Conservation (phyloP, 116 monocot genomes). For the Iris pallida region DNA sequence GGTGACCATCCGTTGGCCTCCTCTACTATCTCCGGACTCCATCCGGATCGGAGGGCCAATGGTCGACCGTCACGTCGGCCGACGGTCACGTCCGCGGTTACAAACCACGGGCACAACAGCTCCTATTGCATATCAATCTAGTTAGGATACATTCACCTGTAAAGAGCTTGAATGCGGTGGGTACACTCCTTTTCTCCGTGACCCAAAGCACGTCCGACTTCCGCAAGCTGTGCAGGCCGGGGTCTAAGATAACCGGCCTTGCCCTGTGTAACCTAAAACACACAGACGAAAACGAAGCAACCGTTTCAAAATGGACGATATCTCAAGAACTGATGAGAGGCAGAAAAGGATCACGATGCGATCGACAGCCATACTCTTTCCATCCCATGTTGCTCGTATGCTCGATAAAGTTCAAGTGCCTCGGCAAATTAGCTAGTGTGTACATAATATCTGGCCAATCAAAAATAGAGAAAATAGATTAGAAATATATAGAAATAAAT, state of each 20-base stretch:
- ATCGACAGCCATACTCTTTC: constrained; percentile 55
- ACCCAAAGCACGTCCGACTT: constrained; percentile 49
- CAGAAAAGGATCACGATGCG: no score
- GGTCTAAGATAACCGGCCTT: constrained; percentile 46
- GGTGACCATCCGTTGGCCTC: no score
- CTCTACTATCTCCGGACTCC: no score
- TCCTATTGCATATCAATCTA: no score
- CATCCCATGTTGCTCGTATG: constrained; percentile 66
- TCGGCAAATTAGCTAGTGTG: constrained; percentile 38
- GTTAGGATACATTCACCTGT: constrained; percentile 32
- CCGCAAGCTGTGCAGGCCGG: constrained; percentile 41
- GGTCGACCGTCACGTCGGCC: no score
- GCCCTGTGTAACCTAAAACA: constrained; percentile 40
- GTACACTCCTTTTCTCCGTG: constrained; percentile 47
- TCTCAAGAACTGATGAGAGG: background rate
- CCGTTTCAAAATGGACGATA: background rate
- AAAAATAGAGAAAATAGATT: no score
- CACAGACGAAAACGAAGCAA: background rate
- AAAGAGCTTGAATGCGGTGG: constrained; percentile 51
- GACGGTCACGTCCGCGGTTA: no score
- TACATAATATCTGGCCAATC: constrained; percentile 41
- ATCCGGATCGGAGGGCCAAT: no score
- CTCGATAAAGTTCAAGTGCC: constrained; percentile 56
- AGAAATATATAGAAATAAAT: no score
- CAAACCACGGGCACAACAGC: no score